Evolutionary conservation across 106 monocot species (phyloP).

Genomic region (Acorus calamus): DNA sequence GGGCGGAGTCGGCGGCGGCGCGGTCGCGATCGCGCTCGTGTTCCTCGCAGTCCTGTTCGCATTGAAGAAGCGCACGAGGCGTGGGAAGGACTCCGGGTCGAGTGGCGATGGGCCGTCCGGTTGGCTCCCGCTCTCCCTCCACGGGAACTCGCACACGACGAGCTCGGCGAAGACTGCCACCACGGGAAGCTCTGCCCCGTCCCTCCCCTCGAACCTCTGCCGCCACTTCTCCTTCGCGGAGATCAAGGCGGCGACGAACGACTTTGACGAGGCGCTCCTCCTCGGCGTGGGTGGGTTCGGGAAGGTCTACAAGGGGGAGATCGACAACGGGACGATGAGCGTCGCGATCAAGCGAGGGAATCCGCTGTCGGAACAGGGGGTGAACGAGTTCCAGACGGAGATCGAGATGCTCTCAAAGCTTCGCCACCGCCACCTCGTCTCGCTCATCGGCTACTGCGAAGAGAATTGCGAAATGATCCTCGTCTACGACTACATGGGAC

Average conservation of each 20-base stretch:
- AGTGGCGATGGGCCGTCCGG: conserved; percentile 34
- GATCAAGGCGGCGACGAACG: conserved; percentile 62
- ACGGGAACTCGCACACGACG: conserved; percentile 55
- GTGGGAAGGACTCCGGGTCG: conserved; percentile 19
- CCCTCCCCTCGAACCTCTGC: conserved; percentile 65
- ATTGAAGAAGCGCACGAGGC: conserved; percentile 9
- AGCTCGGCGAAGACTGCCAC: conserved; percentile 61
- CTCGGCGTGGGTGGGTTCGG: conserved; percentile 83
- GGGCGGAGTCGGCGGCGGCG: conserved; percentile 42
- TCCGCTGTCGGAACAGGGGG: conserved; percentile 56
- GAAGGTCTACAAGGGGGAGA: conserved; percentile 55
- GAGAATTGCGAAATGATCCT: conserved; percentile 83
- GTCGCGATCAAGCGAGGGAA: conserved; percentile 83
- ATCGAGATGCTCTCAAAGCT: conserved; percentile 91
- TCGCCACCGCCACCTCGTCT: conserved; percentile 78
- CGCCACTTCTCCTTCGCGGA: conserved; percentile 70
- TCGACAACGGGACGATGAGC: conserved; percentile 34
- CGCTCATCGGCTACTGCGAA: conserved; percentile 77
- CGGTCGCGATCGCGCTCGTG: neutral
- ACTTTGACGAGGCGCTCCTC: conserved; percentile 66
- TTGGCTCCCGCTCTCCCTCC: conserved; percentile 54
- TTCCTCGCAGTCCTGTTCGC: conserved; percentile 10
- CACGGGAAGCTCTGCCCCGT: conserved; percentile 60
- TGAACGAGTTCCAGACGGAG: conserved; percentile 76
- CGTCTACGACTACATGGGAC: conserved; percentile 71